Evolutionary conservation across 441 rosid genomes (phyloP), one percentile per base, ranked within the genome.

Genomic region (Isatis lusitanica): DNA sequence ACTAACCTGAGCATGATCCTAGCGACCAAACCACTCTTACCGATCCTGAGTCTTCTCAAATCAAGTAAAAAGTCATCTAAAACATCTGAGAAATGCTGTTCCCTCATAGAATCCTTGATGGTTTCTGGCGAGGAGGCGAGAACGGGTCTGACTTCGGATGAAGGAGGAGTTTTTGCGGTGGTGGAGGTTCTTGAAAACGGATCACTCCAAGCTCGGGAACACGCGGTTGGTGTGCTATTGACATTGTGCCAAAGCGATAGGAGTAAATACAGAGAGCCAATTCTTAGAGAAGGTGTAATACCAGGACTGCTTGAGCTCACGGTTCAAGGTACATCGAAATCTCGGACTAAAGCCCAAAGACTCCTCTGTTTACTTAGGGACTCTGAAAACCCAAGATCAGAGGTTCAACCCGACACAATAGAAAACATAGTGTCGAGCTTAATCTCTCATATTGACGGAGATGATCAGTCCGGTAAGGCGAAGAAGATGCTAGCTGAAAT

Each of bases 281-380:
- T 94, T 68, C 94, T 94, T 18, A 70, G 78, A 82, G 99, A 94
- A 86, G 99, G 99, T 57, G 99, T 88, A 10, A 94, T 94, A 68
- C 99, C 99, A 0, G 99, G 99, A 63, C 80, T 94, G 42, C 98
- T 94, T 2, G 98, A 94, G 84, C 93, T 94, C 3, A 94, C 98
- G 5, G 96, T 94, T 51, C 98, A 89, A 79, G 99, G 99, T 43
- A 89, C 98, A 4, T 80, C 90, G 2, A 90, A 90, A 76, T 85
- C 98, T 46, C 96, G 83, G 72, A 73, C 75, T n/a, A 94, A 90
- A 79, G 98, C 99, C 2, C 87, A 84, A 16, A 84, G 86, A 10
- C 86, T 94, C 3, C 72, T 94, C 78, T 81, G 84, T 77, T 70
- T 90, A 75, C 83, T 94, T 44, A 89, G 99, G 77, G 90, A 94